Base-by-base conservation (phyloP, 1,284 basidiomycete species). In the Earliella scabrosa region DNA sequence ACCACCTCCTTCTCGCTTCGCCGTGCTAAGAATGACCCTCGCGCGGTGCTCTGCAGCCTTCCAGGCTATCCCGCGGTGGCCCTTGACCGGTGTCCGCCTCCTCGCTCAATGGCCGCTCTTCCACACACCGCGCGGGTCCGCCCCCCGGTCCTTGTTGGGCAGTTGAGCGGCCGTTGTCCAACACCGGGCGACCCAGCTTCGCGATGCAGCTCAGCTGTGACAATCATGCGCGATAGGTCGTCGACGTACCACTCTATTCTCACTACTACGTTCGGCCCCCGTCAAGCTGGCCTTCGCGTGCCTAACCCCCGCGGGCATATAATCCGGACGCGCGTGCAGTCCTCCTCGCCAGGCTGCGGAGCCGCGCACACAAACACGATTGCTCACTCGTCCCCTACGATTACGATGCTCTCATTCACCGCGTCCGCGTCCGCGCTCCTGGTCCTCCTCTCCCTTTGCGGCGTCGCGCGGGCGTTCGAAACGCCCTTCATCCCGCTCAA, bases 401-500 rank as follows among this genome's bases (percentile, higher is more conserved):
- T n/a, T n/a, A n/a, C n/a, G n/a, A n/a, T n/a, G n/a, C n/a, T n/a
- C n/a, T n/a, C n/a, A n/a, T n/a, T n/a, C n/a, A n/a, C n/a, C 39
- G 11, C 18, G 39, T 24, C 35, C 36, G 26, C 21, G 24, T 34
- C 27, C 16, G 32, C n/a, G 27, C 6, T 44, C 16, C 2, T 14
- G 8, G 4, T 38, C 7, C 20, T 21, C 3, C 10, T 47, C 27
- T 52, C 34, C 2, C 32, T 8, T 21, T 20, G 27, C 16, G 27
- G 4, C 11, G 20, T 7, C 41, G 35, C 20, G 39, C 39, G 23
- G n/a, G 24, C 50, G 2, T 61, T 61, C 35, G 24, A 46, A 20
- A 9, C 49, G 3, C 57, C 60, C 6, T 23, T 44, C 4, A 45
- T 62, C 32, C 60, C 60, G 5, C 57, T 62, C 45, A 59, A 59